Base-by-base conservation (phyloP, 2,329 filamentous ascomycete genomes). In the Rutstroemia sp. region DNA sequence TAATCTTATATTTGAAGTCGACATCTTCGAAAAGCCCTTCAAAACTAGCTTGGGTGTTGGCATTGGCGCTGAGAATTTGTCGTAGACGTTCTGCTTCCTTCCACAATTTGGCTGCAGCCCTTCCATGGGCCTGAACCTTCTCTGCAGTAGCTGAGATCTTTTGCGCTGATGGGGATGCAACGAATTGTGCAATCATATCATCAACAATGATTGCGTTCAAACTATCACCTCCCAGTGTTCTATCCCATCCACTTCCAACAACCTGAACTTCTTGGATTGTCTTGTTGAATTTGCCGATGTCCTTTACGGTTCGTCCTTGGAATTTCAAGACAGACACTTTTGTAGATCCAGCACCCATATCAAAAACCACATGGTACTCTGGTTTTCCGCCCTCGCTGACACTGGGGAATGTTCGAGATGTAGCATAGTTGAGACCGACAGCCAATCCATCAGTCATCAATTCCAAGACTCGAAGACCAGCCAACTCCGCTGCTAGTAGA, bases 261-360 rank as follows among this genome's bases (percentile, higher is more conserved):
- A 95, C 89, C 60, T 90, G 83, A n/a, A 97, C 87, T 71, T 99
- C 94, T 70, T 97, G 94, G 34, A 99, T 76, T 1, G 91, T 96
- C 81, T 97, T 97, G 79, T 96, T 97, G 77, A 83, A 92, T 71
- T 88, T 91, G 63, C 91, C 92, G 55, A 92, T 75, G 65, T 96
- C 92, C 78, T 97, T 99, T 61, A 97, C 86, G 1, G 81, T 85
- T 65, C 87, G 86, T 69, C 88, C 88, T 72, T 96, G 92, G 74
- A 99, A 96, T 66, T 86, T 87, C 70, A 99, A 74, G 52, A 99
- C 77, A 6, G 91, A 94, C 4, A 92, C 92, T 66, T 90, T 95
- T 34, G 92, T 88, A 47, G 90, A 96, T 4, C 94, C 94, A 63
- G 94, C 92, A 63, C 94, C 94, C 92, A 99, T 97, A 70, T 99